These are phyloP conservation scores for Trifolium pratense DNA, from an alignment of 306 rosid species.

Conservation along the genomic window DNA sequence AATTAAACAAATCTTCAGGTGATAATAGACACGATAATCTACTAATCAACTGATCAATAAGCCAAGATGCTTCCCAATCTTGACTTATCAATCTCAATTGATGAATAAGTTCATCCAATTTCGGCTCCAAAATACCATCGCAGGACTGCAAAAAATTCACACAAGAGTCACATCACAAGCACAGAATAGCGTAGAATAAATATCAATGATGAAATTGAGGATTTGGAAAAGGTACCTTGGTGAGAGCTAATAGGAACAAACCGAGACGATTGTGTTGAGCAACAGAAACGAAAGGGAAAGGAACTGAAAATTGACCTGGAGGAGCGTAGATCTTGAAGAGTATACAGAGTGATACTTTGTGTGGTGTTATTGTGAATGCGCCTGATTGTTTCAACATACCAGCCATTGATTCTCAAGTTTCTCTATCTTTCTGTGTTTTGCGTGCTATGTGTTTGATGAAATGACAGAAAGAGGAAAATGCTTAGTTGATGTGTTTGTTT, in stretches of 20 bases:
- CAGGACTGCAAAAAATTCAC: slow-evolving; percentile 61
- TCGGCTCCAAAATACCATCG: slow-evolving; percentile 87
- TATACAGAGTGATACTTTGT: slow-evolving; percentile 87
- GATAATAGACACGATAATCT: slow-evolving; percentile 71
- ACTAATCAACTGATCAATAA: slow-evolving; percentile 66
- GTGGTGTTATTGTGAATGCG: slow-evolving; percentile 78
- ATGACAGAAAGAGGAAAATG: slow-evolving; percentile 12
- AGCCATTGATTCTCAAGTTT: slow-evolving; percentile 48
- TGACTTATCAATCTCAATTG: slow-evolving; percentile 71
- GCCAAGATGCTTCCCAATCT: slow-evolving; percentile 58
- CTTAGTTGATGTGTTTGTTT: slow-evolving; percentile 13
- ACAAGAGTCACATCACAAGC: slow-evolving; percentile 9
- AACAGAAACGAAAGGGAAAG: slow-evolving; percentile 77
- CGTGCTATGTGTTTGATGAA: slow-evolving; percentile 27
- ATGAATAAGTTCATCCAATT: slow-evolving; percentile 73
- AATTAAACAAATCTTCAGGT: slow-evolving; percentile 90
- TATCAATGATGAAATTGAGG: neutral
- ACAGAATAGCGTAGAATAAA: neutral
- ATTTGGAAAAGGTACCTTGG: slow-evolving; percentile 51
- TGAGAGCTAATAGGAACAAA: slow-evolving; percentile 75
- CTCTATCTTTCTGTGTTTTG: neutral
- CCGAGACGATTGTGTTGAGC: slow-evolving; percentile 86
- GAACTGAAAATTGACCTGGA: slow-evolving; percentile 64
- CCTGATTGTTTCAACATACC: slow-evolving; percentile 74
- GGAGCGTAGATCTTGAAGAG: slow-evolving; percentile 85